Conservation (phyloP, 805 yeast genomes). For the Alloascoidea africana region DNA sequence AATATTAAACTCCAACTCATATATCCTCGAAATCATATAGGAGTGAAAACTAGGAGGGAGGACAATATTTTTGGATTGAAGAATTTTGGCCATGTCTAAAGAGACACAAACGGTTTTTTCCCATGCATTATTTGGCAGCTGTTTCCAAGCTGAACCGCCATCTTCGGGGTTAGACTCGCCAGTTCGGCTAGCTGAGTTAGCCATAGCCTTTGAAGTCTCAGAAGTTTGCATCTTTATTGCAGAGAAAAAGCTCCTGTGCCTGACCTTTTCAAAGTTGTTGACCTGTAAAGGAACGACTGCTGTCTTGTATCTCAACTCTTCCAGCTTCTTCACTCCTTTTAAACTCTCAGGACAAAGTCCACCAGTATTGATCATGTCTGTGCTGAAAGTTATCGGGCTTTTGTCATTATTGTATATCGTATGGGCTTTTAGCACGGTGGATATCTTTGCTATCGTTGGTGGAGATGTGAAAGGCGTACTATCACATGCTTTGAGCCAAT, state of each 20-base stretch:
- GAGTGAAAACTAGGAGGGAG: constrained; percentile 1
- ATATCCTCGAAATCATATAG: background rate
- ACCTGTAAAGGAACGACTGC: background rate
- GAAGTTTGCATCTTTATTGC: too few species aligned
- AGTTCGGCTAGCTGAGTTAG: too few species aligned
- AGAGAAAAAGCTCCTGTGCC: too few species aligned
- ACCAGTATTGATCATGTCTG: background rate
- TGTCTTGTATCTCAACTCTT: background rate
- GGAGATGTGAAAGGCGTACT: too few species aligned
- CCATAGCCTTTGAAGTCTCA: too few species aligned
- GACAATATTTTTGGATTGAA: background rate
- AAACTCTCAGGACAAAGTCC: background rate
- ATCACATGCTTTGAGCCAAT: too few species aligned
- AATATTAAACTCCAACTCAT: background rate
- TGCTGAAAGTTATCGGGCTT: background rate
- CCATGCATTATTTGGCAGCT: too few species aligned
- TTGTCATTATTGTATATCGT: background rate
- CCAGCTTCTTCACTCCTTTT: background rate
- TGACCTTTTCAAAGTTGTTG: too few species aligned
- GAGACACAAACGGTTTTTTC: background rate
- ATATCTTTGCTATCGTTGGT: background rate
- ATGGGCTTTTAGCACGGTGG: background rate
- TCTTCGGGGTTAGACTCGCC: too few species aligned
- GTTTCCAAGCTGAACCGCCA: too few species aligned
- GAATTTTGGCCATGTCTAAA: background rate